phyloP scores from a whole-genome alignment of 1,284 basidiomycete species.

The Ceratobasidium theobromae region DNA sequence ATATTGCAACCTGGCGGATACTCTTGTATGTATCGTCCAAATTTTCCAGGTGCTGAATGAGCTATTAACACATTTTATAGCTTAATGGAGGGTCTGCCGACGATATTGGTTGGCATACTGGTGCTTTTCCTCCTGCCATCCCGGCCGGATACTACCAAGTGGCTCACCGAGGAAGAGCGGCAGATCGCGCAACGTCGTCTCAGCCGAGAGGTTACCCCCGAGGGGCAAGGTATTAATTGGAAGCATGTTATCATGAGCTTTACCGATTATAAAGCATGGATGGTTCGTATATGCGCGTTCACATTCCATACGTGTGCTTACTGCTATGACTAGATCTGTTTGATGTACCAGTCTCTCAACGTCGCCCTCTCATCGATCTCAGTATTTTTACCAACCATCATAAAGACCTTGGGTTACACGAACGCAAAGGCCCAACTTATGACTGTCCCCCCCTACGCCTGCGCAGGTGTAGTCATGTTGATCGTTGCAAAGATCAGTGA shows the following conservation, averaged over 20 bases:
- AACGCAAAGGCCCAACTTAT: constrained; percentile 48
- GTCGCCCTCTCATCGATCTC: constrained; percentile 29
- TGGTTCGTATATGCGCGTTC: constrained; percentile 25
- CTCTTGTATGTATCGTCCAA: constrained; percentile 21
- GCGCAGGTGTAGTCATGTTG: constrained; percentile 49
- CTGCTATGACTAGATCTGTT: constrained; percentile 2
- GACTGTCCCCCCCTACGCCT: constrained; percentile 50
- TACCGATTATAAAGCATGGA: constrained; percentile 25
- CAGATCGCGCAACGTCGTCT: constrained; percentile 30
- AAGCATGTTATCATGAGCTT: constrained; percentile 27
- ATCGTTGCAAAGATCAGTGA: constrained; percentile 47
- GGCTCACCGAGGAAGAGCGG: constrained; percentile 34
- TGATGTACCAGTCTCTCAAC: constrained; percentile 30
- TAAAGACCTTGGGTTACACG: constrained; percentile 45
- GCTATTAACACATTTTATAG: not conserved
- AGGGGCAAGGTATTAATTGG: constrained; percentile 26
- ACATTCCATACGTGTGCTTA: not conserved
- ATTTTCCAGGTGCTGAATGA: not conserved
- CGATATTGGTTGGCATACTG: constrained; percentile 31
- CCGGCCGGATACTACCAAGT: constrained; percentile 33
- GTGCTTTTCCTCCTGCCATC: constrained; percentile 30
- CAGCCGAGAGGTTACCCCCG: constrained; percentile 25
- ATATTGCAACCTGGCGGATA: constrained; percentile 33
- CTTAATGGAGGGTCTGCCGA: constrained; percentile 34
- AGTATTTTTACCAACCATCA: constrained; percentile 27